Conservation (phyloP, 768 basidiomycete genomes). For the Macrolepiota albuminosa region DNA sequence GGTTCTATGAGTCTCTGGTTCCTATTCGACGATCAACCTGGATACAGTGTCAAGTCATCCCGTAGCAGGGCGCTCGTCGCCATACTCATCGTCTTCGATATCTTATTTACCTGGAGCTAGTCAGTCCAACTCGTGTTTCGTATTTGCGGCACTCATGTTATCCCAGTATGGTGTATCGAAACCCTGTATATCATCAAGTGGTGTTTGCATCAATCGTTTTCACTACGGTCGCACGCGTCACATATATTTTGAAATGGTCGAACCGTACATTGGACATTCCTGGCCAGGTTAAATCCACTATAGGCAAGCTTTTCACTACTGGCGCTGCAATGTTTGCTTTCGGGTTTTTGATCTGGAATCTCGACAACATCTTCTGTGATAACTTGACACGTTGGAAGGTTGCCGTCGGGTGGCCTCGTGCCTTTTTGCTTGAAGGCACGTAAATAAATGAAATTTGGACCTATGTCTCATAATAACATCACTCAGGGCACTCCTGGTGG, state of each 20-base stretch:
- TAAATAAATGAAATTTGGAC: neutral
- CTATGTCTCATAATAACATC: neutral
- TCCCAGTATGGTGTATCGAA: conserved; percentile 56
- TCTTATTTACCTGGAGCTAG: conserved; percentile 71
- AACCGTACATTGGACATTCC: conserved; percentile 36
- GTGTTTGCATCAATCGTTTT: conserved; percentile 64
- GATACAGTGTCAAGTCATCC: conserved; percentile 35
- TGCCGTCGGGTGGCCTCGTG: conserved; percentile 55
- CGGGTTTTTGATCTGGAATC: conserved; percentile 74
- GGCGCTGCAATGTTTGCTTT: conserved; percentile 55
- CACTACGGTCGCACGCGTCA: conserved; percentile 39
- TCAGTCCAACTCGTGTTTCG: conserved; percentile 30
- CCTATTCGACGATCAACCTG: conserved; percentile 52
- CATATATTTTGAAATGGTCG: conserved; percentile 47
- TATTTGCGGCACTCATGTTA: conserved; percentile 5
- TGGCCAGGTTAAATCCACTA: conserved; percentile 31
- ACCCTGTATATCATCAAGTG: conserved; percentile 77
- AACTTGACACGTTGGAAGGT: conserved; percentile 52
- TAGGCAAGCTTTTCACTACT: conserved; percentile 41
- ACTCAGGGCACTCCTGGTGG: conserved; percentile 69
- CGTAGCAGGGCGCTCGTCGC: conserved; percentile 37
- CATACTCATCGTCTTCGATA: conserved; percentile 42
- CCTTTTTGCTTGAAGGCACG: conserved; percentile 62
- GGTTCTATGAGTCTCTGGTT: conserved; percentile 57
- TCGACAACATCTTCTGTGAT: conserved; percentile 75